Conservation (phyloP, 306 rosid species). For the Fragaria vesca region DNA sequence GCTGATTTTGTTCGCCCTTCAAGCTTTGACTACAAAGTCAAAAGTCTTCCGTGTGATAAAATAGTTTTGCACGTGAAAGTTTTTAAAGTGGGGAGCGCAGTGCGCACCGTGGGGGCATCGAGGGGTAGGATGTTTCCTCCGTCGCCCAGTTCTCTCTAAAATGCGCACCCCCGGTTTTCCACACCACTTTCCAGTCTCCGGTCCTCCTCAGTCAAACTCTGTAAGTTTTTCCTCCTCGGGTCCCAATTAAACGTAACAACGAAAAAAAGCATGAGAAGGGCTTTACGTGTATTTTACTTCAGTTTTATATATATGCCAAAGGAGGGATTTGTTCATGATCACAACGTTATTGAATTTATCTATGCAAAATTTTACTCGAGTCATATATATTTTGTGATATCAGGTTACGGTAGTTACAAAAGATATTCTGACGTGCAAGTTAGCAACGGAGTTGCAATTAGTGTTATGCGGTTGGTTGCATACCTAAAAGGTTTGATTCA, state of each 20-base stretch:
- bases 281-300: background rate
- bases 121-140: slow-evolving; percentile 33
- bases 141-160: slow-evolving; percentile 10
- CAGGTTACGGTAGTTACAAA: too few species aligned
- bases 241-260: background rate
- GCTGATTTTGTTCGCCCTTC: slow-evolving; percentile 3
- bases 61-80: slow-evolving; percentile 27
- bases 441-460: too few species aligned
- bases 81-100: background rate
- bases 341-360: too few species aligned
- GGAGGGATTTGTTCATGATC: too few species aligned
- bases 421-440: too few species aligned
- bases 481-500: too few species aligned
- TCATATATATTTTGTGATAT: too few species aligned
- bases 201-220: slow-evolving; percentile 4
- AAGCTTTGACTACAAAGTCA: slow-evolving; percentile 20
- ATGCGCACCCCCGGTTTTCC: slow-evolving; percentile 22
- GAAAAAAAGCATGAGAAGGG: background rate
- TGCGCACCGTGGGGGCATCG: background rate
- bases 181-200: background rate
- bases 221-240: background rate
- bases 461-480: too few species aligned
- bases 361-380: background rate
- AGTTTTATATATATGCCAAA: too few species aligned
- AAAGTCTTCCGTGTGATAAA: slow-evolving; percentile 21